Percentiles rank a stretch among this genome's conserved stretches.
These are phyloP conservation scores for Amyloporia xantha DNA, from an alignment of 768 basidiomycete species.

Conservation along the genomic window DNA sequence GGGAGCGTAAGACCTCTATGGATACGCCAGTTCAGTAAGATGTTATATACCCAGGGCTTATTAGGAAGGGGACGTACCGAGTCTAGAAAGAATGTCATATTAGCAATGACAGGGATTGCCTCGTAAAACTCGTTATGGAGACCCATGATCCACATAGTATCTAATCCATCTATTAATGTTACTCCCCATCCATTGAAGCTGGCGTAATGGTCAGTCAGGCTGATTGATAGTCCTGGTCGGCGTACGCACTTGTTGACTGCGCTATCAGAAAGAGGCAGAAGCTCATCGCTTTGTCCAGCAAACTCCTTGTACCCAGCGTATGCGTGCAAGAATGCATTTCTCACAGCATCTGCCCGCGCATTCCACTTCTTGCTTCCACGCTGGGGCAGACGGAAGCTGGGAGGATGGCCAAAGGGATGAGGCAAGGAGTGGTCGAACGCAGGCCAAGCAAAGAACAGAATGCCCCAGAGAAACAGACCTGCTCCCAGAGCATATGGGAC, in stretches of 20 bases:
- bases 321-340: conserved; percentile 56
- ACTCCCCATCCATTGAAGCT: conserved; percentile 83
- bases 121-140: conserved; percentile 63
- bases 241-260: conserved; percentile 45
- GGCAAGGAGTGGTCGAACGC: conserved; percentile 1
- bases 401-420: not conserved
- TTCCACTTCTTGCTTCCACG: conserved; percentile 36
- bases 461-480: conserved; percentile 1
- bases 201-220: not conserved
- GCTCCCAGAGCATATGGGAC: conserved; percentile 2
- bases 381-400: not conserved
- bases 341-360: conserved; percentile 48
- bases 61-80: conserved; percentile 24
- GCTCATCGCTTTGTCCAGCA: conserved; percentile 58
- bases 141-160: conserved; percentile 81
- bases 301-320: conserved; percentile 56
- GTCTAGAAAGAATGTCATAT: conserved; percentile 42
- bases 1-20: conserved; percentile 33
- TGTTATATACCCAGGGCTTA: no score
- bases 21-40: no score
- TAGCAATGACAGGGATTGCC: conserved; percentile 47
- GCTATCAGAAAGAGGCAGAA: conserved; percentile 44
- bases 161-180: conserved; percentile 74
- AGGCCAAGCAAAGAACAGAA: conserved; percentile 7
- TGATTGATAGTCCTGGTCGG: no score